phyloP scores from a whole-genome alignment of 176 grass and related monocot genomes.

The Urochloa ruziziensis region DNA sequence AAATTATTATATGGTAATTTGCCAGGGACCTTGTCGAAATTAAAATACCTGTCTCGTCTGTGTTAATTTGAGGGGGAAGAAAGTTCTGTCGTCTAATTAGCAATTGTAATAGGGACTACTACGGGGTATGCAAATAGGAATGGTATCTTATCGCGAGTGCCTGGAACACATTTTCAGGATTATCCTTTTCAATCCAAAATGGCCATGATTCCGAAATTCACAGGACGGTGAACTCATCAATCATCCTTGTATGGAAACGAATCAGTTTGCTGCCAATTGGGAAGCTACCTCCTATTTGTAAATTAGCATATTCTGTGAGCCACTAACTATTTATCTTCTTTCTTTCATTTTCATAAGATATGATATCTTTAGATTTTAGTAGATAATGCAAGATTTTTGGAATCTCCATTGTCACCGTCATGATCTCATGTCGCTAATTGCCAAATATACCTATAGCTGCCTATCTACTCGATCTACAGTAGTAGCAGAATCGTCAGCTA shows the following conservation, averaged over 20 bases:
- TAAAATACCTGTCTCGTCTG: neutral
- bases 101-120: neutral
- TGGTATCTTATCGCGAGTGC: neutral
- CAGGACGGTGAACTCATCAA: neutral
- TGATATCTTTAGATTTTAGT: neutral
- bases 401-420: neutral
- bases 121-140: neutral
- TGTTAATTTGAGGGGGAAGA: neutral
- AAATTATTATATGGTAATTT: neutral
- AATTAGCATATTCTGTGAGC: neutral
- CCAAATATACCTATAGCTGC: neutral
- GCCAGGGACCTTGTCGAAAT: neutral
- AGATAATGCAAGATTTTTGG: slow-evolving; percentile 9
- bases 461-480: neutral
- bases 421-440: neutral
- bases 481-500: neutral
- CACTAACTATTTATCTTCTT: slow-evolving; percentile 11
- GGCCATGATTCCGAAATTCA: neutral
- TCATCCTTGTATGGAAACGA: neutral
- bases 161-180: neutral
- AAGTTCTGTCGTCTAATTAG: neutral
- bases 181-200: neutral
- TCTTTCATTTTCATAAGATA: neutral
- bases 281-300: neutral
- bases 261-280: neutral